Evolutionary conservation across 108 stramenopile genomes (phyloP).

Genomic region (Seminavis robusta): DNA sequence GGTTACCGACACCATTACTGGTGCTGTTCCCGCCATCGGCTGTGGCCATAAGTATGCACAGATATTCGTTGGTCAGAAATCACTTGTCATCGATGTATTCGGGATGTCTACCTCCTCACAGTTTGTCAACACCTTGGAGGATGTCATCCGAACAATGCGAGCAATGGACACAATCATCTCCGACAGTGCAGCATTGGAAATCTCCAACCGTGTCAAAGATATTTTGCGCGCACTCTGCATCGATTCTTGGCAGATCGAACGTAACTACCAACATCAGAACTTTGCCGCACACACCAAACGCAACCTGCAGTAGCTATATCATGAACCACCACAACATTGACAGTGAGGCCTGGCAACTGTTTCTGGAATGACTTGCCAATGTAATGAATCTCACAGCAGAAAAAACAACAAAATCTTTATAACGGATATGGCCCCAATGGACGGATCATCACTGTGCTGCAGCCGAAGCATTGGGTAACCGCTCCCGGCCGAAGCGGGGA

Average conservation of each 20-base stretch:
- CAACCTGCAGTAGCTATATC: too few species aligned
- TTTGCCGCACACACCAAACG: constrained; percentile 15
- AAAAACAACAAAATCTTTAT: too few species aligned
- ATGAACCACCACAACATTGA: too few species aligned
- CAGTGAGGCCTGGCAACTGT: too few species aligned
- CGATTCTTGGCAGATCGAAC: constrained; percentile 12
- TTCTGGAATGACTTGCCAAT: too few species aligned
- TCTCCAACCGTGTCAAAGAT: neutral
- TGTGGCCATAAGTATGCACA: constrained; percentile 3
- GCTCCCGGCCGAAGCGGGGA: too few species aligned
- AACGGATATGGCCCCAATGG: too few species aligned
- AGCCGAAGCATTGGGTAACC: too few species aligned
- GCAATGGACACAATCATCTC: constrained; percentile 8
- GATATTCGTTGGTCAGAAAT: constrained; percentile 8
- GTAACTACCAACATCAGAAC: constrained; percentile 23
- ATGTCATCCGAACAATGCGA: constrained; percentile 18
- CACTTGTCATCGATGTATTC: constrained; percentile 8
- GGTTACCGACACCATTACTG: constrained; percentile 16
- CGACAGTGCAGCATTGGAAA: constrained; percentile 20
- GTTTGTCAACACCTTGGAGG: constrained; percentile 18
- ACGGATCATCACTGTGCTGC: too few species aligned
- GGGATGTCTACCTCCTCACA: constrained; percentile 18
- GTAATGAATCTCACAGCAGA: too few species aligned
- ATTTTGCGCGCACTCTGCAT: constrained; percentile 11
- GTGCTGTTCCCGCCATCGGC: constrained; percentile 4